These are phyloP conservation scores for Claviceps sp. DNA, from an alignment of 2,329 filamentous ascomycete genomes.

Conservation along the genomic window DNA sequence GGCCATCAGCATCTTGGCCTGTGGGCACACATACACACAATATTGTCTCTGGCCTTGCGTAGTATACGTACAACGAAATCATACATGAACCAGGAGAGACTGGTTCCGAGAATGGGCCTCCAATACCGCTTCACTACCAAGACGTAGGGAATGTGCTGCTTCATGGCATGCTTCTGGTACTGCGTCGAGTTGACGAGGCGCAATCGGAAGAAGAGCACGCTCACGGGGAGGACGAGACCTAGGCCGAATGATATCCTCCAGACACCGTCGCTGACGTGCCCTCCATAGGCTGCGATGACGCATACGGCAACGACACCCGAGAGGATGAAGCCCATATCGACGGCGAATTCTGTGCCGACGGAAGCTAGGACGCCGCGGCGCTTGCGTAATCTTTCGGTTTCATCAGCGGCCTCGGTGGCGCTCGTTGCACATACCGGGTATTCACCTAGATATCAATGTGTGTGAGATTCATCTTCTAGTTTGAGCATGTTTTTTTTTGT, in stretches of 20 bases:
- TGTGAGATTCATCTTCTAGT: neutral
- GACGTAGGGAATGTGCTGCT: conserved; percentile 13
- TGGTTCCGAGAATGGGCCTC: conserved; percentile 38
- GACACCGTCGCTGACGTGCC: conserved; percentile 10
- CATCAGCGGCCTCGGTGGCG: conserved; percentile 17
- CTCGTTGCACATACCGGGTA: conserved; percentile 17
- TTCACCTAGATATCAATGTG: conserved; percentile 10
- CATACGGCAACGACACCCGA: conserved; percentile 30
- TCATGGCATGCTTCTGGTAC: conserved; percentile 15
- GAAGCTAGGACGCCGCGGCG: conserved; percentile 18
- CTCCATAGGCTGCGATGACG: conserved; percentile 21
- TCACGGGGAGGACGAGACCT: conserved; percentile 24
- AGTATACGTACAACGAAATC: conserved; percentile 10
- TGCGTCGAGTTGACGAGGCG: conserved; percentile 36
- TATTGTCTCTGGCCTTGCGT: too few relatives aligned
- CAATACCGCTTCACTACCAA: conserved; percentile 18
- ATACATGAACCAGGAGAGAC: conserved; percentile 35
- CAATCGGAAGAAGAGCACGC: conserved; percentile 41
- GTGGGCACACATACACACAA: too few relatives aligned
- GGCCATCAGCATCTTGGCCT: neutral
- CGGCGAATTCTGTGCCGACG: conserved; percentile 24
- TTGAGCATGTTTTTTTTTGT: neutral
- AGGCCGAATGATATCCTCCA: conserved; percentile 26
- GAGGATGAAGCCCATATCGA: conserved; percentile 23
- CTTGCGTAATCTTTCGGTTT: conserved; percentile 12